These are phyloP conservation scores for Teratosphaeriaceae sp. DNA, from an alignment of 2,329 filamentous ascomycete species.

Conservation along the genomic window DNA sequence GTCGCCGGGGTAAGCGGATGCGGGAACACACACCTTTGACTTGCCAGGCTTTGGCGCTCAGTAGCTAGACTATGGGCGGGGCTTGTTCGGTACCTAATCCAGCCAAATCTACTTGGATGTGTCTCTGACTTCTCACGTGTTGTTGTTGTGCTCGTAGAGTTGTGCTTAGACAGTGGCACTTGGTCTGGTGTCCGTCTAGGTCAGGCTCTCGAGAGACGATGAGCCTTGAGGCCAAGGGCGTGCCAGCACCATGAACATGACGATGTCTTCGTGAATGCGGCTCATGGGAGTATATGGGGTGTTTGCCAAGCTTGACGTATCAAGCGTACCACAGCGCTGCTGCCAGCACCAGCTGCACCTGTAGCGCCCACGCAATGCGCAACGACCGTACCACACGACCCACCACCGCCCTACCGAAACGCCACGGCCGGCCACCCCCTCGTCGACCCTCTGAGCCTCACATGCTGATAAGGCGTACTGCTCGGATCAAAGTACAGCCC, in stretches of 20 bases:
- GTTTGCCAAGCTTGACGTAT: too few relatives aligned
- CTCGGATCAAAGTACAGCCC: constrained; percentile 51
- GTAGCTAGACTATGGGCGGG: not conserved
- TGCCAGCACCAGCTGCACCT: not conserved
- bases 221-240: too few relatives aligned
- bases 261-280: too few relatives aligned
- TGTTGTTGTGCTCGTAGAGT: too few relatives aligned
- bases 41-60: not conserved
- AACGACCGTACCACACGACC: too few relatives aligned
- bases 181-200: too few relatives aligned
- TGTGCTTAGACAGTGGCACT: too few relatives aligned
- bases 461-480: constrained; percentile 47
- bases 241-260: too few relatives aligned
- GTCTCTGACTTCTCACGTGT: too few relatives aligned
- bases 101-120: not conserved
- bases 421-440: constrained; percentile 34
- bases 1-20: constrained; percentile 14
- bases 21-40: constrained; percentile 4
- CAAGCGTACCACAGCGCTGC: too few relatives aligned
- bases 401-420: constrained; percentile 29
- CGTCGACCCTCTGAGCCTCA: constrained; percentile 36
- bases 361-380: not conserved
- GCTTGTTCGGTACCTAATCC: not conserved
- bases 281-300: too few relatives aligned
- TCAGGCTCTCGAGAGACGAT: too few relatives aligned